A percentile compares a stretch with the other conserved stretches of the same genome.
Conservation (phyloP, 805 yeast species). For the Kodamaea hsintzibuensis region DNA sequence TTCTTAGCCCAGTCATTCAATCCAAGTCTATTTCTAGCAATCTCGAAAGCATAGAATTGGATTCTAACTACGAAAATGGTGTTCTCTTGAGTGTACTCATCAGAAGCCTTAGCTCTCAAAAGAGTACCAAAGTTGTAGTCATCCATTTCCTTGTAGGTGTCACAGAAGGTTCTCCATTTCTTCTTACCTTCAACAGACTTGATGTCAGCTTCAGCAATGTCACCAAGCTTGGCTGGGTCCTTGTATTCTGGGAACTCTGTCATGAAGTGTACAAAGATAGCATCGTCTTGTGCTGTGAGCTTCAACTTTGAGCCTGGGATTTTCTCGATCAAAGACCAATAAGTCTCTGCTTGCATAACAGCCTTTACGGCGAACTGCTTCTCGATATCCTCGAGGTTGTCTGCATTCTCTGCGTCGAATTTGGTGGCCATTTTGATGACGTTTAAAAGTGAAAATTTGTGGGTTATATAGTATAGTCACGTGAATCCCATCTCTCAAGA, state of each 20-base stretch:
- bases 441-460: neutral
- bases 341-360: constrained; percentile 91
- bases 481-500: neutral
- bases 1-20: constrained; percentile 81
- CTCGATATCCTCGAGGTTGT: constrained; percentile 93
- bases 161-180: constrained; percentile 88
- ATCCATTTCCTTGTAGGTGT: constrained; percentile 78
- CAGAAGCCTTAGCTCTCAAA: constrained; percentile 68
- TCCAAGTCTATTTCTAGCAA: constrained; percentile 87
- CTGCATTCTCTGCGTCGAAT: constrained; percentile 88
- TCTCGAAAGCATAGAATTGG: constrained; percentile 93
- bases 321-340: constrained; percentile 77
- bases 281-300: constrained; percentile 71
- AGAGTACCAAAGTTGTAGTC: constrained; percentile 96
- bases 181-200: constrained; percentile 78
- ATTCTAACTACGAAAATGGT: constrained; percentile 90
- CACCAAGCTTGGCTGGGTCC: constrained; percentile 55
- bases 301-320: constrained; percentile 79
- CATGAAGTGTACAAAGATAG: constrained; percentile 58
- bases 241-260: constrained; percentile 87
- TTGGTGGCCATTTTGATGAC: constrained; percentile 31
- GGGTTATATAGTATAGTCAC: neutral
- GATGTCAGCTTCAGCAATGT: constrained; percentile 75
- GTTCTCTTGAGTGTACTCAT: constrained; percentile 78
- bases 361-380: constrained; percentile 98